These are phyloP conservation scores for Fusarium torreyae DNA, from an alignment of 2,329 filamentous ascomycete species.

Conservation along the genomic window DNA sequence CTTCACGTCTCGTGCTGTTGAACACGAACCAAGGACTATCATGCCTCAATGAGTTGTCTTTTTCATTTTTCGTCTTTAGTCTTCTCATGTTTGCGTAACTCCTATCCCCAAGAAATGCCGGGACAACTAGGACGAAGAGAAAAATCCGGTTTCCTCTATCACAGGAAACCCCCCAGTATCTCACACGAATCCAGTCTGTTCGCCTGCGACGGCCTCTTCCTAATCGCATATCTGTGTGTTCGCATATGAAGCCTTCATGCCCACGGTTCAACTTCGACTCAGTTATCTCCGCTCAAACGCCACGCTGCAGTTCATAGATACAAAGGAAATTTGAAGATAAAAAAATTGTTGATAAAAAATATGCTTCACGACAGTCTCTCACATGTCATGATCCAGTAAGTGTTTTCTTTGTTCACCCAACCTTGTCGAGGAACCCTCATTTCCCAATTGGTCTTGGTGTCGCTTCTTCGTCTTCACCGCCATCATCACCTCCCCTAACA, in stretches of 20 bases:
- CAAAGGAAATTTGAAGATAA: conserved; percentile 44
- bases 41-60: conserved; percentile 10
- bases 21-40: background rate
- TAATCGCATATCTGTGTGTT: conserved; percentile 17
- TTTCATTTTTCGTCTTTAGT: conserved; percentile 4
- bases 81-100: conserved; percentile 26
- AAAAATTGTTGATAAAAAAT: conserved; percentile 12
- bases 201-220: conserved; percentile 19
- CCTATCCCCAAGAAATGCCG: conserved; percentile 6
- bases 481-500: conserved; percentile 25
- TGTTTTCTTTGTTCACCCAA: background rate
- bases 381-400: conserved; percentile 2
- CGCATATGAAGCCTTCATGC: conserved; percentile 31
- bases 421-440: conserved; percentile 30
- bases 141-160: conserved; percentile 39
- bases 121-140: conserved; percentile 28
- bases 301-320: conserved; percentile 50
- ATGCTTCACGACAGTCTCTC: conserved; percentile 6
- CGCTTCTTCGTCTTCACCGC: conserved; percentile 54
- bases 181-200: conserved; percentile 45
- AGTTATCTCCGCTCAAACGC: conserved; percentile 49
- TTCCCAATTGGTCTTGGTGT: conserved; percentile 58
- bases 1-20: background rate
- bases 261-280: conserved; percentile 37
- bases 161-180: conserved; percentile 24